Conservation (phyloP, 1,139 yeast species). For the Yamadazyma dendronema region DNA sequence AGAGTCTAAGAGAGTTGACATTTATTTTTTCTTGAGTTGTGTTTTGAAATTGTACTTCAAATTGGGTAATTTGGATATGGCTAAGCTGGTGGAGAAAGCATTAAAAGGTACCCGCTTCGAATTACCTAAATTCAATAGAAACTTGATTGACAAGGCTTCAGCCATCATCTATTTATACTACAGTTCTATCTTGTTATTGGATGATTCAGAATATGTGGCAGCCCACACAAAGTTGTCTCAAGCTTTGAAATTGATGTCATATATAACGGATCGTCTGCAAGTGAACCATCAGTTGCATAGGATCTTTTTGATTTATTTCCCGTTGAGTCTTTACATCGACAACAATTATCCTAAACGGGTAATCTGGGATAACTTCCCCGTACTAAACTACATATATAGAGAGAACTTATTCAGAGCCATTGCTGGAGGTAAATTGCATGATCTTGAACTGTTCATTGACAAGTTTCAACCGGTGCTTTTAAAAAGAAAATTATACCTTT, state of each 20-base stretch:
- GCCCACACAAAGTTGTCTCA: constrained; percentile 49
- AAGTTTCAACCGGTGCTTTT: constrained; percentile 52
- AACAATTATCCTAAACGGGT: constrained; percentile 38
- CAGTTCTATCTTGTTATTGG: constrained; percentile 60
- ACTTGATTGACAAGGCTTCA: constrained; percentile 47
- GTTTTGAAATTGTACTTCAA: constrained; percentile 72
- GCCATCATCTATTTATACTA: constrained; percentile 64
- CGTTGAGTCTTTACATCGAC: constrained; percentile 48
- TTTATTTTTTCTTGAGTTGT: constrained; percentile 71
- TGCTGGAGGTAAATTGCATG: constrained; percentile 51
- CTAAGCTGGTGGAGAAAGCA: constrained; percentile 77
- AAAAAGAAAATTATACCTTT: constrained; percentile 59
- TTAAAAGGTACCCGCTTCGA: constrained; percentile 50
- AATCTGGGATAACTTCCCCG: constrained; percentile 47
- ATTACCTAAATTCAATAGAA: constrained; percentile 51
- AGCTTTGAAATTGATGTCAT: constrained; percentile 43
- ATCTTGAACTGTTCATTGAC: constrained; percentile 46
- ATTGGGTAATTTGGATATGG: constrained; percentile 69
- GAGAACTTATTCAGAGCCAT: constrained; percentile 49
- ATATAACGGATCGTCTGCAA: constrained; percentile 17
- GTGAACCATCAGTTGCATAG: constrained; percentile 29
- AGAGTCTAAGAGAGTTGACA: constrained; percentile 59
- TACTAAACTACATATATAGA: constrained; percentile 42
- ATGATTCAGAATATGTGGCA: constrained; percentile 55
- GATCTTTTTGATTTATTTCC: constrained; percentile 52